Percentiles rank a stretch among this genome's conserved stretches.
Conservation (phyloP, 768 basidiomycete genomes). For the Baorangia bicolor region DNA sequence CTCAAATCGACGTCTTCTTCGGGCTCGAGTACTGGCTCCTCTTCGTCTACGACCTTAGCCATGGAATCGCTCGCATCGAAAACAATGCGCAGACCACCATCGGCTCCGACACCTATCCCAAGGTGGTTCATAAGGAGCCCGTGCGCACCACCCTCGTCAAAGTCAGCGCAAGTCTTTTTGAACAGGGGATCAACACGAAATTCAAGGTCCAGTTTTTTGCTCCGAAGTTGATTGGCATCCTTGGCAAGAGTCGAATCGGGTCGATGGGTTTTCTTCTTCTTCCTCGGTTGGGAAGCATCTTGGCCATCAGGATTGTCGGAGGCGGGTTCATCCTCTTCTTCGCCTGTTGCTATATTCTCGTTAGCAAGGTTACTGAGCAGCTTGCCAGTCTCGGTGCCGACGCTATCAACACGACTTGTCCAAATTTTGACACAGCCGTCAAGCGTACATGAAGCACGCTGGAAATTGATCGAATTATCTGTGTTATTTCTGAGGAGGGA, state of each 20-base stretch:
- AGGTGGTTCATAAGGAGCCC: constrained; percentile 98
- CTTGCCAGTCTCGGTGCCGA: constrained; percentile 95
- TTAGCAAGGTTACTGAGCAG: constrained; percentile 84
- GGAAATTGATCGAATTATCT: constrained; percentile 98
- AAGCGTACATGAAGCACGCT: constrained; percentile 94
- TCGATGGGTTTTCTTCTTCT: constrained; percentile 65
- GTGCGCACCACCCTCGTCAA: constrained; percentile 96
- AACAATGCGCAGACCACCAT: constrained; percentile 84
- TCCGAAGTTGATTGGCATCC: constrained; percentile 72
- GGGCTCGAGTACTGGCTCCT: constrained; percentile 61
- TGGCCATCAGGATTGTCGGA: constrained; percentile 66
- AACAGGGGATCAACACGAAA: constrained; percentile 97
- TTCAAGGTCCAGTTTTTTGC: constrained; percentile 93
- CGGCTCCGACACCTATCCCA: constrained; percentile 68
- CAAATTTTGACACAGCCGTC: constrained; percentile 99
- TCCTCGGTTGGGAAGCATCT: constrained; percentile 54
- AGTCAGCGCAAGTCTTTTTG: constrained; percentile 96
- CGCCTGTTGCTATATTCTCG: constrained; percentile 57
- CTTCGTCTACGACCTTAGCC: constrained; percentile 74
- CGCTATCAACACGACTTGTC: constrained; percentile 96
- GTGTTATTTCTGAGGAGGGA: constrained; percentile 88
- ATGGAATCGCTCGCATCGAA: constrained; percentile 96
- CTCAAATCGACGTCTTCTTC: constrained; percentile 66
- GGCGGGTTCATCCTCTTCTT: constrained; percentile 57
- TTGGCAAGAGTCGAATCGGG: constrained; percentile 89